These are phyloP conservation scores for Senna siamea DNA, from an alignment of 306 rosid species.

Conservation along the genomic window DNA sequence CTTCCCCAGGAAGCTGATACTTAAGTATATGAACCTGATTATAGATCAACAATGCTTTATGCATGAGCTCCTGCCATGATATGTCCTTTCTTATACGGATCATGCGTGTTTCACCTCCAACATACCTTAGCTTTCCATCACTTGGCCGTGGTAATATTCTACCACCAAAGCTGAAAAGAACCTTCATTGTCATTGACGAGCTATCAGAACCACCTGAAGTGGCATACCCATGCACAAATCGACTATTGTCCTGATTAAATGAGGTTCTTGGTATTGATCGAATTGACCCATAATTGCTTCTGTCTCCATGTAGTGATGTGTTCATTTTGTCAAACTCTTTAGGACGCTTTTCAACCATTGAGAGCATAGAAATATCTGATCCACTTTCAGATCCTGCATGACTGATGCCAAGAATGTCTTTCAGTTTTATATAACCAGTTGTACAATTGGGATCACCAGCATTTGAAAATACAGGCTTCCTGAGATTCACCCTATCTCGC, in stretches of 20 bases:
- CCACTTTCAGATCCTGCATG: constrained; percentile 66
- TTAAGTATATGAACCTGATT: constrained; percentile 53
- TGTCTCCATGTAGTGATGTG: constrained; percentile 45
- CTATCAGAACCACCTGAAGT: constrained; percentile 56
- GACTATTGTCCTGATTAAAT: constrained; percentile 47
- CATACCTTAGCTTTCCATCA: constrained; percentile 74
- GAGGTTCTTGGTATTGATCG: constrained; percentile 51
- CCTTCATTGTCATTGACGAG: constrained; percentile 54
- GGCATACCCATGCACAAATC: constrained; percentile 41
- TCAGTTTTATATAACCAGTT: constrained; percentile 57
- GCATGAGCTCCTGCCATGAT: constrained; percentile 63
- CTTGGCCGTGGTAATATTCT: constrained; percentile 72
- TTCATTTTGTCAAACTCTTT: constrained; percentile 50
- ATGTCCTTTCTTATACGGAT: constrained; percentile 61
- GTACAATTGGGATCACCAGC: constrained; percentile 53
- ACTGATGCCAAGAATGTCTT: constrained; percentile 63
- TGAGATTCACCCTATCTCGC: constrained; percentile 67
- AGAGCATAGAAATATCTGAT: constrained; percentile 59
- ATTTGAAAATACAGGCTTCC: constrained; percentile 55
- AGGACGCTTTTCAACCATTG: constrained; percentile 49
- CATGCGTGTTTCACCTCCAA: constrained; percentile 76
- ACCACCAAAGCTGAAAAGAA: constrained; percentile 78
- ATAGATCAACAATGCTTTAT: constrained; percentile 53
- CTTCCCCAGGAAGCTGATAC: constrained; percentile 86
- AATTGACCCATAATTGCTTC: constrained; percentile 52